A percentile compares a stretch with the other conserved stretches of the same genome.
phyloP scores from a whole-genome alignment of 371 early-diverging fungal genomes.

The Apophysomyces elegans region DNA sequence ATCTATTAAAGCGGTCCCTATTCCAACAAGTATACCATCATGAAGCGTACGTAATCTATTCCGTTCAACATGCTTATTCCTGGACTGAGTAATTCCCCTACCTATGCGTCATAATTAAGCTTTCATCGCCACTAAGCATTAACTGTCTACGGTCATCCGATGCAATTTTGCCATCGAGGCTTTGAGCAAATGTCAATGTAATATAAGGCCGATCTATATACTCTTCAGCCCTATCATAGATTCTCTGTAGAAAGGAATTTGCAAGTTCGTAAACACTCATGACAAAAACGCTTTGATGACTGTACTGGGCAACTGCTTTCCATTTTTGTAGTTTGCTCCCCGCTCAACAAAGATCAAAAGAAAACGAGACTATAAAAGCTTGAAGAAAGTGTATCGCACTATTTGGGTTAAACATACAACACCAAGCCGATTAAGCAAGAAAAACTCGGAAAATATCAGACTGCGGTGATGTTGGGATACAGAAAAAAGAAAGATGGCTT shows the following conservation, averaged over 20 bases:
- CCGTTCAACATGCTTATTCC: neutral
- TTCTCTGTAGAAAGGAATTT: neutral
- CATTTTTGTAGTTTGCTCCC: too few species aligned
- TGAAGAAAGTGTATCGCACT: too few species aligned
- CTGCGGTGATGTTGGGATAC: too few species aligned
- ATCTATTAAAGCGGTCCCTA: slow-evolving; percentile 84
- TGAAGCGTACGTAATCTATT: slow-evolving; percentile 71
- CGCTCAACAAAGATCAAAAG: too few species aligned
- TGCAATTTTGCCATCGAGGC: slow-evolving; percentile 88
- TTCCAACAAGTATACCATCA: slow-evolving; percentile 90
- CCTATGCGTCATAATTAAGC: slow-evolving; percentile 81
- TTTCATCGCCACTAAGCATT: slow-evolving; percentile 73
- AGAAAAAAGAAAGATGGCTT: too few species aligned
- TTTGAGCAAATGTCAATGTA: slow-evolving; percentile 90
- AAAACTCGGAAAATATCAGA: too few species aligned
- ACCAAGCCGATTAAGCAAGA: too few species aligned
- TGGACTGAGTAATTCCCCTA: slow-evolving; percentile 15
- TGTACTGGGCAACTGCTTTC: too few species aligned
- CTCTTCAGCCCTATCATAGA: neutral
- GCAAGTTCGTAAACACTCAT: slow-evolving; percentile 1
- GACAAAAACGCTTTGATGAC: too few species aligned
- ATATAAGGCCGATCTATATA: slow-evolving; percentile 30
- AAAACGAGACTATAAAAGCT: too few species aligned
- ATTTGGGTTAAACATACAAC: too few species aligned
- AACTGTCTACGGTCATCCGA: slow-evolving; percentile 61